Base-by-base conservation (phyloP, 352 stramenopile species). In the Phytophthora pinifolia region DNA sequence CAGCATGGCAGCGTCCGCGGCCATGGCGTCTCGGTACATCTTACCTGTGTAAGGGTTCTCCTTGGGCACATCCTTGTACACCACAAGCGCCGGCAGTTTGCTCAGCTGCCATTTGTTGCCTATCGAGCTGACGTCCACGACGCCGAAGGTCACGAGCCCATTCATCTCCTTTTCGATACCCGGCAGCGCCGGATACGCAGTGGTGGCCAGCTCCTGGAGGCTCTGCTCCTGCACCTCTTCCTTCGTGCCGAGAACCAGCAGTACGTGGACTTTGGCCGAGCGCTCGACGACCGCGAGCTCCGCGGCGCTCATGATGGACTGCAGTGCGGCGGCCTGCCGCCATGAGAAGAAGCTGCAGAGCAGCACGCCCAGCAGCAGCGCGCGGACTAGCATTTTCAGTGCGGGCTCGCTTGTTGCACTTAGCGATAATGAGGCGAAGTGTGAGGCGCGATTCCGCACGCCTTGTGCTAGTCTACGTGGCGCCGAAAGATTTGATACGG, bases 11-110 rank as follows among this genome's bases (percentile, higher is more conserved):
- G 70, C 52, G 13, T 80, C 64, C 17, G 47, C 47, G 13, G 73
- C 33, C 35, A 65, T 56, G 10, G 79, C 57, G 32, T 83, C 67
- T 37, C 83, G 69, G 46, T 91, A 93, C 47, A 72, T 44, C 42
- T 76, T 74, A 13, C 72, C 68, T 14, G 80, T 89, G 59, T 93
- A 93, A 7, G 83, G 83, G 46, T 93, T 93, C 65, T 74, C 58
- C 27, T 88, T 77, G 0, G 83, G 83, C 18, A 51, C 54, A 27
- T 86, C 80, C 41, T 70, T 77, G 61, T 86, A 89, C 18, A 88
- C 32, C 3, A 89, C 51, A 7, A 93, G 51, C 18, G 72, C 74
- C 2, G 83, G 83, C 1, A 84, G 52, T 3, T 59, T 58, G 0
- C 54, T 51, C 12, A 86, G 38, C 39, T 74, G 75, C 80, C 80